phyloP scores from a whole-genome alignment of 495 filamentous ascomycete species.

The Halenospora varia region DNA sequence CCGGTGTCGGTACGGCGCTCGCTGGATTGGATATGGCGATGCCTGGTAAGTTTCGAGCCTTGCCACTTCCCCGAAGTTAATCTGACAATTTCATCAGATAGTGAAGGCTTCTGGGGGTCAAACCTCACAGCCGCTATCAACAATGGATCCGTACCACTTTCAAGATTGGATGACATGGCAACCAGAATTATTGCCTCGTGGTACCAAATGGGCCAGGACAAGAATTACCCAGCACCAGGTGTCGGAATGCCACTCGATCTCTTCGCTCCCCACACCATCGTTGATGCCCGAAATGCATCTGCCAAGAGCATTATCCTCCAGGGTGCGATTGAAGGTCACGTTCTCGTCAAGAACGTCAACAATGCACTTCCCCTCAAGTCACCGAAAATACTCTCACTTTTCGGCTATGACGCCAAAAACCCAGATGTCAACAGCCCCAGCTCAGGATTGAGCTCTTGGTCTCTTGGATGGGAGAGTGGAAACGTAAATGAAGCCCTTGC shows the following conservation, averaged over 20 bases:
- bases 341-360: conserved; percentile 59
- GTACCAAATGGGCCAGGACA: conserved; percentile 45
- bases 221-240: conserved; percentile 34
- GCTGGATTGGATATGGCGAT: background rate
- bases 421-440: conserved; percentile 11
- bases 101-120: background rate
- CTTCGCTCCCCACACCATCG: conserved; percentile 44
- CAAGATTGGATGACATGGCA: conserved; percentile 17
- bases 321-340: conserved; percentile 50
- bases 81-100: background rate
- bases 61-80: background rate
- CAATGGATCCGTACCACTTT: background rate
- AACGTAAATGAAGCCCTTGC: background rate
- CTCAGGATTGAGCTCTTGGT: background rate
- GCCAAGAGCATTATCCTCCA: conserved; percentile 38
- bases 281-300: conserved; percentile 43
- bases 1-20: background rate
- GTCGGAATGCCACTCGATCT: conserved; percentile 47
- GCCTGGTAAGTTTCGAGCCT: background rate
- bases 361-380: conserved; percentile 50
- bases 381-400: conserved; percentile 44
- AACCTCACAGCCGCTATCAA: background rate
- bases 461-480: background rate
- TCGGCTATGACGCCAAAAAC: conserved; percentile 41
- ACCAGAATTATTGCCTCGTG: conserved; percentile 51